Percentiles rank a stretch among this genome's conserved stretches.
Conservation (phyloP, 768 basidiomycete genomes). For the Psilocybe sp. region DNA sequence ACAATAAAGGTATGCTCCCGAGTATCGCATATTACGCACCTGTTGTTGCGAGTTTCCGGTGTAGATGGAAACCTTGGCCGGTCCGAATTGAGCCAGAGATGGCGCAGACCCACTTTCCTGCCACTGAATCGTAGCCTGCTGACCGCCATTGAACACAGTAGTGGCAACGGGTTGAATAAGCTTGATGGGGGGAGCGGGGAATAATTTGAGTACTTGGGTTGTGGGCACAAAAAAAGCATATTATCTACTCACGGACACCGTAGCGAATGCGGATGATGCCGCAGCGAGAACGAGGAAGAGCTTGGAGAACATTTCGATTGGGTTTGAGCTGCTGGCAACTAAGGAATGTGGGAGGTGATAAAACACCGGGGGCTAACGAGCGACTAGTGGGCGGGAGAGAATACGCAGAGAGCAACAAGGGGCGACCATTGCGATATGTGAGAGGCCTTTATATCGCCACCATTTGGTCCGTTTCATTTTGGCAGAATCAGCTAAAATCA, state of each 20-base stretch:
- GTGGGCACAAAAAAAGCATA: constrained; percentile 42
- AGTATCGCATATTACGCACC: constrained; percentile 31
- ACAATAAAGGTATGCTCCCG: no score
- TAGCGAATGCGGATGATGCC: constrained; percentile 49
- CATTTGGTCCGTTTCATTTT: no score
- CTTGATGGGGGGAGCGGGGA: constrained; percentile 34
- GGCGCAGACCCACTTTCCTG: constrained; percentile 48
- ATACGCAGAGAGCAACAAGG: no score
- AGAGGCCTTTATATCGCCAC: no score
- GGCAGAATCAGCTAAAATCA: no score
- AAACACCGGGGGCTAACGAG: no score
- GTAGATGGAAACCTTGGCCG: constrained; percentile 51
- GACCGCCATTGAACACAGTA: constrained; percentile 46
- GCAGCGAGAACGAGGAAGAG: constrained; percentile 44
- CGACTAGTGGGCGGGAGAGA: no score
- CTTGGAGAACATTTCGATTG: constrained; percentile 46
- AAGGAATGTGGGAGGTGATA: no score
- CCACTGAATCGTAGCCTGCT: constrained; percentile 51
- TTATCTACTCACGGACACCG: no score
- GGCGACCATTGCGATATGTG: no score
- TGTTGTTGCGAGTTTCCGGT: constrained; percentile 58
- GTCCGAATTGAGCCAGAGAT: constrained; percentile 46
- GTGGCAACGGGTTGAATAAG: constrained; percentile 49
- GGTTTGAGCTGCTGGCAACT: no score
- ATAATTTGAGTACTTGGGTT: constrained; percentile 2